Percentiles rank a stretch among this genome's conserved stretches.
These are phyloP conservation scores for Desmodesmus armatus DNA, from an alignment of 139 green algal genomes.

Conservation along the genomic window DNA sequence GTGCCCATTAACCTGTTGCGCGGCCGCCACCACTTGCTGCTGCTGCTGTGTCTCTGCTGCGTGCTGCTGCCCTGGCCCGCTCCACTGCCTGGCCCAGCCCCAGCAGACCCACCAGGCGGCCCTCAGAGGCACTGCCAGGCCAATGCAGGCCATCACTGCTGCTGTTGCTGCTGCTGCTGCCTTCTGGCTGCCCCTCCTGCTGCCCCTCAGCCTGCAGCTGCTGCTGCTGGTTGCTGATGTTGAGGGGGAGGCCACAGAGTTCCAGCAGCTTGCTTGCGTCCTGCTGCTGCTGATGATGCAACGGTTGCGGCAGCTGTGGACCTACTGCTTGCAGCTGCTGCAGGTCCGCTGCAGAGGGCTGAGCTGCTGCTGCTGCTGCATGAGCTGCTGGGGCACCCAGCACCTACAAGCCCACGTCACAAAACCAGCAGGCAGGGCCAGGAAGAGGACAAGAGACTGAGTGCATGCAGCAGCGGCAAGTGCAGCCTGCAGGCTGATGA, in stretches of 20 bases:
- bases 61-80: neutral
- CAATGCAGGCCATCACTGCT: constrained; percentile 17
- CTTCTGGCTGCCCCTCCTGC: neutral
- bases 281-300: too few species aligned
- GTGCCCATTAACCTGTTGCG: neutral
- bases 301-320: neutral
- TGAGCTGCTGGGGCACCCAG: constrained; percentile 7
- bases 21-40: neutral
- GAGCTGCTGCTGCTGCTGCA: constrained; percentile 12
- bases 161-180: neutral
- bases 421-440: neutral
- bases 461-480: neutral
- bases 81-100: constrained; percentile 17
- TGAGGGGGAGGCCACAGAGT: neutral
- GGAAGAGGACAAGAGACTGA: neutral
- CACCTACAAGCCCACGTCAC: too few species aligned
- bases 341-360: neutral
- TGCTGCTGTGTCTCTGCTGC: neutral
- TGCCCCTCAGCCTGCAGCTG: constrained; percentile 12
- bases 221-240: neutral
- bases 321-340: neutral
- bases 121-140: constrained; percentile 25
- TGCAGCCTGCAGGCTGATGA: too few species aligned
- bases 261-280: neutral
- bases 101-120: neutral